phyloP scores from a whole-genome alignment of 306 rosid species.

The Neltuma alba region DNA sequence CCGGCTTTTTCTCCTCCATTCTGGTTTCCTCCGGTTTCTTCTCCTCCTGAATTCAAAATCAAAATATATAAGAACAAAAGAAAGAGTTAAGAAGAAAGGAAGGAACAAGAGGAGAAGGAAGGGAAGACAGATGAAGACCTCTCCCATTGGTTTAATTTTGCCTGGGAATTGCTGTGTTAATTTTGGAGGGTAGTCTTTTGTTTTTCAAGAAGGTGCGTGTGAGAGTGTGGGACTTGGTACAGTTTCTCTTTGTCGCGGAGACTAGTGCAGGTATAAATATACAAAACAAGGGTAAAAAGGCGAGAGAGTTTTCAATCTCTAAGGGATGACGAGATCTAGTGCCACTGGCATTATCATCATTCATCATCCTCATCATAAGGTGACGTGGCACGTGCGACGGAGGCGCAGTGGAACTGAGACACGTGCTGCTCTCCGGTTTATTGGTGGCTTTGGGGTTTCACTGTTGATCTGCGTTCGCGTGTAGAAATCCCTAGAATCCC shows the following conservation, averaged over 20 bases:
- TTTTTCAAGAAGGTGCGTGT: not conserved
- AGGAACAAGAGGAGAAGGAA: not conserved
- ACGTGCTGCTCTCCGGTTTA: conserved; percentile 32
- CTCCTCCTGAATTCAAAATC: conserved; percentile 53
- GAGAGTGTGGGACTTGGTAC: not conserved
- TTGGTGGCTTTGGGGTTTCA: not conserved
- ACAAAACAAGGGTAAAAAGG: not conserved
- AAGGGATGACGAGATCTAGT: conserved; percentile 53
- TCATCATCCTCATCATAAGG: conserved; percentile 22
- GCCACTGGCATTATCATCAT: conserved; percentile 32
- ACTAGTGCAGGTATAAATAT: not conserved
- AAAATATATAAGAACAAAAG: not conserved
- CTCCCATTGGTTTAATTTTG: conserved; percentile 47
- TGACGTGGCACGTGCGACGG: conserved; percentile 83
- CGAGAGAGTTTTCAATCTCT: not conserved
- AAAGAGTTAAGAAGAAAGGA: not conserved
- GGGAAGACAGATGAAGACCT: conserved; percentile 38
- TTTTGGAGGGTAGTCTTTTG: not conserved
- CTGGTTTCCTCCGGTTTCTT: conserved; percentile 62
- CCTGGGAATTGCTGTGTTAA: not conserved
- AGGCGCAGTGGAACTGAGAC: conserved; percentile 34
- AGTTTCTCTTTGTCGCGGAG: not conserved
- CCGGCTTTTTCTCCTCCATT: conserved; percentile 53
- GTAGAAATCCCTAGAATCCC: conserved; percentile 29
- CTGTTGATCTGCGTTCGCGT: not conserved